phyloP scores from a whole-genome alignment of 305 asterid species.

The Ajuga reptans region DNA sequence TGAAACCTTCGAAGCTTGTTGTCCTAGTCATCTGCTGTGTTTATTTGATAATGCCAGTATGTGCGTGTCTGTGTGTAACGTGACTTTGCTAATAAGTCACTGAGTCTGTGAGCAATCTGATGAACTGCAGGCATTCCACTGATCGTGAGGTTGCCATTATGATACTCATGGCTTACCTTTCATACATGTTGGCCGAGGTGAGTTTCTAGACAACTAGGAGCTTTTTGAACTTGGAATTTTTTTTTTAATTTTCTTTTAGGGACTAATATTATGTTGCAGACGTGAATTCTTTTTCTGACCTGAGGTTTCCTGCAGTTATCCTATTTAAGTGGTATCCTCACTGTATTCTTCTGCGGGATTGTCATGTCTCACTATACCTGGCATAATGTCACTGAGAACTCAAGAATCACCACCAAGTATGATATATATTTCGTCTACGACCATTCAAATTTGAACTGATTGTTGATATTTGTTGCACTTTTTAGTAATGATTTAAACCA shows the following conservation, averaged over 20 bases:
- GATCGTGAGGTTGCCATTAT: conserved; percentile 97
- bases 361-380: conserved; percentile 93
- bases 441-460: not conserved
- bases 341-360: conserved; percentile 84
- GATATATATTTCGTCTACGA: conserved; percentile 14
- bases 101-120: conserved; percentile 5
- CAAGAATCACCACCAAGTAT: conserved; percentile 88
- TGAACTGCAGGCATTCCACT: conserved; percentile 76
- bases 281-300: conserved; percentile 21
- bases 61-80: not conserved
- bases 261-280: not conserved
- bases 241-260: not conserved
- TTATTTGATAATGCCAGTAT: conserved; percentile 12
- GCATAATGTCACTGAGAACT: conserved; percentile 95
- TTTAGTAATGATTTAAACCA: conserved; percentile 15
- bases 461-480: conserved; percentile 4
- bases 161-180: conserved; percentile 96
- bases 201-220: conserved; percentile 24
- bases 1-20: not conserved
- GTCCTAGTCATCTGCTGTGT: not conserved
- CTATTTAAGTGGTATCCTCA: conserved; percentile 74
- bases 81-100: conserved; percentile 10
- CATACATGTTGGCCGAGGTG: conserved; percentile 94
- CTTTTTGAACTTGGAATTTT: not conserved
- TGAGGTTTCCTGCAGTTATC: conserved; percentile 30